Conservation (phyloP, 2,329 filamentous ascomycete genomes). For the Talaromyces piceae region DNA sequence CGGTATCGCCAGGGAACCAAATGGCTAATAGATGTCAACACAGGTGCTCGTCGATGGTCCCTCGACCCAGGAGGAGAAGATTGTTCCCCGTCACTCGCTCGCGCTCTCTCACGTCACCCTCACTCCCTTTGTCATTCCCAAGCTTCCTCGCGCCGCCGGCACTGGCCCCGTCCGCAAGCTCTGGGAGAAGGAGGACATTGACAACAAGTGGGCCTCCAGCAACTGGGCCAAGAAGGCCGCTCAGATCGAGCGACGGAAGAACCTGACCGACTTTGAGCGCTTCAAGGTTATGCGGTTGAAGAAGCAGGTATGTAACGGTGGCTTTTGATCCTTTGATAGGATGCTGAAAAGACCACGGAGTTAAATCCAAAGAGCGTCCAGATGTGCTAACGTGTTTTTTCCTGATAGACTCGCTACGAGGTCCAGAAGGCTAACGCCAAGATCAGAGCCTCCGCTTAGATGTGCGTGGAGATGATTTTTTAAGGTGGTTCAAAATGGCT, state of each 20-base stretch:
- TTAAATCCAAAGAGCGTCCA: not conserved
- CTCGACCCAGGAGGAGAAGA: conserved; percentile 68
- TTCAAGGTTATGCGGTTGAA: conserved; percentile 99
- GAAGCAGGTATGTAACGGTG: conserved; percentile 71
- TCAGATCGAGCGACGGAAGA: conserved; percentile 77
- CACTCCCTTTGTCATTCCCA: conserved; percentile 79
- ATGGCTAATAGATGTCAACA: conserved; percentile 17
- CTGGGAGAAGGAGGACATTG: conserved; percentile 88
- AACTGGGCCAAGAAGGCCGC: conserved; percentile 91
- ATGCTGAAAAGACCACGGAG: not conserved
- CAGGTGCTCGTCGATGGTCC: conserved; percentile 96
- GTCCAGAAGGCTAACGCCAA: conserved; percentile 94
- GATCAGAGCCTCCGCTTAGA: conserved; percentile 74
- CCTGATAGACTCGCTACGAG: conserved; percentile 82
- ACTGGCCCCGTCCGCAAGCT: conserved; percentile 73
- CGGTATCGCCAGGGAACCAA: conserved; percentile 9
- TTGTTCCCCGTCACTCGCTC: conserved; percentile 79
- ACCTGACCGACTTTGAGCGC: conserved; percentile 95
- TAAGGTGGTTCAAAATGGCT: conserved; percentile 26
- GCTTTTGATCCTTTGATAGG: not conserved
- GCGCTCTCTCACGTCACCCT: conserved; percentile 77
- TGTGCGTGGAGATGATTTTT: conserved; percentile 35
- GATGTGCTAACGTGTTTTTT: conserved; percentile 14
- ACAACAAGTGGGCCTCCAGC: conserved; percentile 86
- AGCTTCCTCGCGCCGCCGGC: conserved; percentile 78